Base-by-base conservation (phyloP, 805 yeast species). In the Suhomyces faveliae region DNA sequence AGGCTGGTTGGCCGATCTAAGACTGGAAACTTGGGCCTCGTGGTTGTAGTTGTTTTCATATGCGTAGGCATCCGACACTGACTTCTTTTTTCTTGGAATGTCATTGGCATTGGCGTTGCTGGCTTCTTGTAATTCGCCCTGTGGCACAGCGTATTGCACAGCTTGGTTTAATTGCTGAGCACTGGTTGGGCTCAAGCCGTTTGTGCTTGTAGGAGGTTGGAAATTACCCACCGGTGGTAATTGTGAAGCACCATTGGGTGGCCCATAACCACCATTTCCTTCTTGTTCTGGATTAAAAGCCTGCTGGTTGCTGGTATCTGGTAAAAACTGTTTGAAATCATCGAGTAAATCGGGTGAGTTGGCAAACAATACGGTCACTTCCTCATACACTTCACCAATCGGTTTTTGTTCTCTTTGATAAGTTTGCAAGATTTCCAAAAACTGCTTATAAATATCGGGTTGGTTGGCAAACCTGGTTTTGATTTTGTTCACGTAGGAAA, bases 401-500 rank as follows among this genome's bases (percentile, higher is more conserved):
- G 97, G 96, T 61, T 89, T 87, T 62, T 90, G 96, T 62, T 92
- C 99, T 54, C 96, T 83, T 71, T 94, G 99, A 64, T 92, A 94
- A 40, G 97, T 92, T 66, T 94, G 99, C 57, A 94, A 73, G 49
- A 92, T 94, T 65, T 94, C 99, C 67, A 95, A 74, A 58, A 94
- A 94, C 58, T 85, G 90, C 69, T 94, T 94, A 74, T 94, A 94
- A 49, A 91, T 89, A 60, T 92, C 97, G 0, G 99, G 99, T 66
- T 91, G 96, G 60, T 84, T 80, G 17, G 96, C 87, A 66, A 90
- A 94, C 52, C 98, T 80, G 47, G 90, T 91, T 66, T 95, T 95
- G 63, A 94, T 94, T 69, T 91, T 90, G 73, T 94, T 94, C 51
- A 94, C 99, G 61, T 94, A 94, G 57, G 85, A 86, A 53, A 94